A percentile compares a stretch with the other conserved stretches of the same genome.
Evolutionary conservation across 768 basidiomycete genomes (phyloP).

Genomic region (Myochromella boudieri): DNA sequence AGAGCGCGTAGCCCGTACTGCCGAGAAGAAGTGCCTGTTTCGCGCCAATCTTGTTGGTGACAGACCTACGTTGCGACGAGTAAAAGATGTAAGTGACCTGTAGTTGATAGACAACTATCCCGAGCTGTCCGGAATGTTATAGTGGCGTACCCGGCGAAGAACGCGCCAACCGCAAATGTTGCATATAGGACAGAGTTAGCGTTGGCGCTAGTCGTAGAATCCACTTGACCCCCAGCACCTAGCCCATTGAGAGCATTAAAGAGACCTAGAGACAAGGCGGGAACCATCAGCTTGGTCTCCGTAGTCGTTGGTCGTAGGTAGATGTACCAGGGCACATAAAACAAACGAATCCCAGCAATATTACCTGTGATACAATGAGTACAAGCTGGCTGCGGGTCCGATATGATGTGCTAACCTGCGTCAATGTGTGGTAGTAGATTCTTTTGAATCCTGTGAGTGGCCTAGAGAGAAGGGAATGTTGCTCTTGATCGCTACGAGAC

Average conservation of each 20-base stretch:
- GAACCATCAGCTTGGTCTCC: no score
- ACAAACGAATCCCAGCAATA: conserved; percentile 59
- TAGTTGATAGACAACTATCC: not conserved
- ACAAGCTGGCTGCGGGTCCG: not conserved
- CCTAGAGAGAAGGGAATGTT: conserved; percentile 7
- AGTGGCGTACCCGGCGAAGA: conserved; percentile 62
- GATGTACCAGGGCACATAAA: conserved; percentile 47
- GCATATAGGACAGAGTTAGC: conserved; percentile 58
- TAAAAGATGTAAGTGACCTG: not conserved
- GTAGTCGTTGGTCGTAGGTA: not conserved
- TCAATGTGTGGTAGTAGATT: conserved; percentile 51
- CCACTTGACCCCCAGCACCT: conserved; percentile 61
- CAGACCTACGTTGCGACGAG: conserved; percentile 43
- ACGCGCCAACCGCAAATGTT: conserved; percentile 58
- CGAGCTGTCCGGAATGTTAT: not conserved
- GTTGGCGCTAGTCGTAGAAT: conserved; percentile 53
- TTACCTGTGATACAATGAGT: conserved; percentile 25
- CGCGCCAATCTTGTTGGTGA: conserved; percentile 83
- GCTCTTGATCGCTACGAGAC: conserved; percentile 20
- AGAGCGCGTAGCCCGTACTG: conserved; percentile 73
- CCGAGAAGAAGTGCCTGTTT: conserved; percentile 73
- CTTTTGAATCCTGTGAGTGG: conserved; percentile 47
- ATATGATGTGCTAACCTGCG: conserved; percentile 35
- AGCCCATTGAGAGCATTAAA: conserved; percentile 67
- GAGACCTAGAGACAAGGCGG: conserved; percentile 40